phyloP scores from a whole-genome alignment of 352 stramenopile genomes.

The Phytopythium montanum region DNA sequence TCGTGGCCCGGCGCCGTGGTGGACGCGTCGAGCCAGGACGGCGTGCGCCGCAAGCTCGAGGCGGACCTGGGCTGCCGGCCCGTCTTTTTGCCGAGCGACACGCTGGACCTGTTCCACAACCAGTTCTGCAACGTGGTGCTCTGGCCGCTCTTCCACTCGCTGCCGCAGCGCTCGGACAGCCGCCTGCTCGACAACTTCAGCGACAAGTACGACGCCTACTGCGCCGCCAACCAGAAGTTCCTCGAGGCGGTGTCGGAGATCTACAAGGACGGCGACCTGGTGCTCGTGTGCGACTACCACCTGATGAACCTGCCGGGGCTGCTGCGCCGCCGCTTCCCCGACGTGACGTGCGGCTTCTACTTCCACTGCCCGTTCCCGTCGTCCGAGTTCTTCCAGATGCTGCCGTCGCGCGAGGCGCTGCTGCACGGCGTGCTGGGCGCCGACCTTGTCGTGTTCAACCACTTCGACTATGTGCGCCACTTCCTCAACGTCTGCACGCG shows the following conservation, averaged over 20 bases:
- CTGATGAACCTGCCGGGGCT: constrained; percentile 82
- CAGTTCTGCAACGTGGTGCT: constrained; percentile 90
- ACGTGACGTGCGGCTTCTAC: constrained; percentile 85
- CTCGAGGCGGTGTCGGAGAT: constrained; percentile 77
- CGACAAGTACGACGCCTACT: constrained; percentile 88
- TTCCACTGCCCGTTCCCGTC: constrained; percentile 90
- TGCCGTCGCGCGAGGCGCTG: constrained; percentile 69
- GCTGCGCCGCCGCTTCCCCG: constrained; percentile 68
- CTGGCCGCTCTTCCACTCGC: constrained; percentile 90
- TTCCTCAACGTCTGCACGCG: constrained; percentile 84
- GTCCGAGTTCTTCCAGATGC: constrained; percentile 90
- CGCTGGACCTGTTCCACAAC: constrained; percentile 85
- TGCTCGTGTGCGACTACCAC: constrained; percentile 90
- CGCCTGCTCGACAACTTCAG: constrained; percentile 78
- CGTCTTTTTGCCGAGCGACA: constrained; percentile 77
- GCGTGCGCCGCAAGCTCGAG: constrained; percentile 69
- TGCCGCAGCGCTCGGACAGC: constrained; percentile 72
- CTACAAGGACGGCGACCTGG: constrained; percentile 82
- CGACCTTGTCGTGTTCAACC: constrained; percentile 87
- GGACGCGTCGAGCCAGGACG: constrained; percentile 74
- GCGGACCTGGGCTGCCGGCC: constrained; percentile 81
- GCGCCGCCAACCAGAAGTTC: constrained; percentile 84
- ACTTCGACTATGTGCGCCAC: constrained; percentile 89
- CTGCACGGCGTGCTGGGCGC: constrained; percentile 82
- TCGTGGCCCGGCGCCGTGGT: constrained; percentile 85